Base-by-base conservation (phyloP, 495 filamentous ascomycete species). In the Echria macrotheca region DNA sequence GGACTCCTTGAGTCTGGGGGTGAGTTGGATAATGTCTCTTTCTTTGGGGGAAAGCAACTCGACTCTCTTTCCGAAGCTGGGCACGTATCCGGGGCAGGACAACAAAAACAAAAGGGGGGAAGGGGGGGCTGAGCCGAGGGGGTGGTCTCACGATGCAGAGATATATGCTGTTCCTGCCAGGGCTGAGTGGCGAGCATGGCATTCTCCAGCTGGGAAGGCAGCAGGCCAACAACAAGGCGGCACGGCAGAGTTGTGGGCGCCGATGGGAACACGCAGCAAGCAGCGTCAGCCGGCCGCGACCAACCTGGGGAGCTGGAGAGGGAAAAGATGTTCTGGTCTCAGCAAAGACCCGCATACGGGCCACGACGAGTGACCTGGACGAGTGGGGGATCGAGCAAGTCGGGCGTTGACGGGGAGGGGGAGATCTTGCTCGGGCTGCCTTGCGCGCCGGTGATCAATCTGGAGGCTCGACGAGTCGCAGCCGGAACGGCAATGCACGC, bases 141-240 rank as follows among this genome's bases (percentile, higher is more conserved):
- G 36, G 31, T 29, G 18, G 57, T 50, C 48, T 52, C 59, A 37
- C 47, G 57, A 63, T 50, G 55, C 50, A 54, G 57, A 63, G 44
- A 61, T 63, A 61, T 65, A 63, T 59, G 46, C 35, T 49, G 35
- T n/a, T 51, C 22, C 19, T 40, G 47, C 36, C 35, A 33, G 41
- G 42, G 47, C 43, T 52, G 51, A 49, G 61, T 62, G 58, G 58
- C 59, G 58, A 64, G 56, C 57, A 50, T 45, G 53, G 28, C 51
- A 51, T 63, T 52, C 52, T 53, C 53, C 56, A 45, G 52, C 56
- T 45, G 51, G 37, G 28, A 24, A 25, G 28, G 25, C 32, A 31
- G 12, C 28, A 31, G 28, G 28, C 25, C 35, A 52, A 49, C 29
- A 47, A 43, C 17, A 18, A 39, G 39, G 46, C 51, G 44, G 47